phyloP scores from a whole-genome alignment of 2,329 filamentous ascomycete species.

The Escovopsis sp. region DNA sequence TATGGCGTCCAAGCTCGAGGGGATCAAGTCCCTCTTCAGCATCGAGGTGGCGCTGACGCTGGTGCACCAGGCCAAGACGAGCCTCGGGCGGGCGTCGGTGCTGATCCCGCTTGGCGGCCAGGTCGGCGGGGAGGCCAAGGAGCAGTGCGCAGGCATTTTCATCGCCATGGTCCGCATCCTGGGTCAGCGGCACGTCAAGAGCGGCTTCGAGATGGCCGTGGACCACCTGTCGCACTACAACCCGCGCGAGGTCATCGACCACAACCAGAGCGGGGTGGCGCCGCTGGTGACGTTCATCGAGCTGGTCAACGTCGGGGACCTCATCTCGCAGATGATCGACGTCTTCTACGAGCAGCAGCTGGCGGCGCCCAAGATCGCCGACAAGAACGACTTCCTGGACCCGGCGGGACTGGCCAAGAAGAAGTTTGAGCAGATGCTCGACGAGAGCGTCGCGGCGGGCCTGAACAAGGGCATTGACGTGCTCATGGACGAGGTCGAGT shows the following conservation, averaged over 20 bases:
- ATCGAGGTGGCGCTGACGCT: slow-evolving; percentile 87
- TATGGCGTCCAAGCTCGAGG: slow-evolving; percentile 87
- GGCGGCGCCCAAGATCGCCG: slow-evolving; percentile 63
- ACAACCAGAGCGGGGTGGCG: slow-evolving; percentile 59
- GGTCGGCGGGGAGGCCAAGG: slow-evolving; percentile 65
- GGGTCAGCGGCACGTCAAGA: slow-evolving; percentile 72
- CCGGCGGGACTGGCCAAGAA: slow-evolving; percentile 90
- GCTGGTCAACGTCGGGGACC: slow-evolving; percentile 90
- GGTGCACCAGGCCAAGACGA: slow-evolving; percentile 76
- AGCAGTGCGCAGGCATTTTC: slow-evolving; percentile 84
- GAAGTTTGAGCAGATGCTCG: slow-evolving; percentile 95
- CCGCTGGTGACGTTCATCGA: slow-evolving; percentile 93
- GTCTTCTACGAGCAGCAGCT: slow-evolving; percentile 97
- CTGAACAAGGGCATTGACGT: slow-evolving; percentile 97
- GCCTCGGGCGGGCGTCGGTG: slow-evolving; percentile 68
- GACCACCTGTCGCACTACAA: slow-evolving; percentile 84
- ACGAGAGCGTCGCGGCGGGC: slow-evolving; percentile 88
- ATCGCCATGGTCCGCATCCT: slow-evolving; percentile 70
- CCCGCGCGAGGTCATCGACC: slow-evolving; percentile 63
- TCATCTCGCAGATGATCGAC: slow-evolving; percentile 98
- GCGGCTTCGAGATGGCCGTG: slow-evolving; percentile 88
- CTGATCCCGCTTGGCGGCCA: slow-evolving; percentile 71
- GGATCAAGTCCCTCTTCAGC: slow-evolving; percentile 88
- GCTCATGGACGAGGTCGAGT: slow-evolving; percentile 96
- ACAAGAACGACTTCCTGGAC: slow-evolving; percentile 88